Base-by-base conservation (phyloP, 1,139 yeast genomes). In the Torulaspora globosa region DNA sequence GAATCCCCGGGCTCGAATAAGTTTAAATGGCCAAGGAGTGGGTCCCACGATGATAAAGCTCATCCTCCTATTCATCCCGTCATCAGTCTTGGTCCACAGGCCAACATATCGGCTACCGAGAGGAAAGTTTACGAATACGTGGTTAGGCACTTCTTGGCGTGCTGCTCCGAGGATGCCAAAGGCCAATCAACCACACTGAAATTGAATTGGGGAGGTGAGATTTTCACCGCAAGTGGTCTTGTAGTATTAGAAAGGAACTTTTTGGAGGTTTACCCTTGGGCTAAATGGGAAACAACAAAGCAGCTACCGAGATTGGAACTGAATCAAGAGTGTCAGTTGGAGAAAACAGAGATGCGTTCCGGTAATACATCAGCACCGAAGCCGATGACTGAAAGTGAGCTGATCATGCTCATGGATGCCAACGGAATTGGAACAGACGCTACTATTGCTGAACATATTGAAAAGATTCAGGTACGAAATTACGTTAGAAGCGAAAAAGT, bases 371-470 rank as follows among this genome's bases (percentile, higher is more conserved):
- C 82, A 0, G 81, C 96, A 0, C 98, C 98, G 0, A 70, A 70
- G 31, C 84, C 80, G 46, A 76, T 94, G 74, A 90, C 98, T 0
- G 99, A 94, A 66, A 76, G 96, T 0, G 98, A 92, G 59, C 72
- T 94, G 30, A 88, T 94, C 68, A 84, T 89, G 9, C 69, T 92
- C 42, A 94, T 94, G 99, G 98, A 94, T 69, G 87, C 80, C 5
- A 94, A 94, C 67, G 97, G 97, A 0, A 94, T 94, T 40, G 99
- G 99, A 1, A 94, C 99, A 0, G 99, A 94, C 70, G 98, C 99
- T 1, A 94, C 99, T 0, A 94, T 94, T 69, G 98, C 98, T 0
- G 98, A 92, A 36, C 99, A 94, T 65, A 92, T 94, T 31, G 90
- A 85, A 50, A 90, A 86, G 60, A 81, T 94, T 38, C 69, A 76